Conservation (phyloP, 495 filamentous ascomycete species). For the Amorphotheca resinae region DNA sequence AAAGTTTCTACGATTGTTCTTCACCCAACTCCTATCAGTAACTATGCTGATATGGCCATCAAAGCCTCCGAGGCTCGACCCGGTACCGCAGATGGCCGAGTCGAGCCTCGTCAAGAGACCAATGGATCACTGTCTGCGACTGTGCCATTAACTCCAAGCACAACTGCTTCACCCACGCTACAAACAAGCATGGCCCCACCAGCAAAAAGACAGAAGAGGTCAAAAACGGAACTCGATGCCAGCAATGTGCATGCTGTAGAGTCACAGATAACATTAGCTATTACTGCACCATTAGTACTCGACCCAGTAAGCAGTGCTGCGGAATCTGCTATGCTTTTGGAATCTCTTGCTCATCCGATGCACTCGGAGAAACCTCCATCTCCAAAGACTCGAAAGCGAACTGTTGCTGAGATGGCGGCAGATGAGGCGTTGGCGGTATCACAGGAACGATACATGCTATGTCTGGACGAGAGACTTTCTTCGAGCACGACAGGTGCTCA, state of each 20-base stretch:
- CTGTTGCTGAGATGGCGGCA: conserved; percentile 82
- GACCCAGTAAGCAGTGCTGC: conserved; percentile 56
- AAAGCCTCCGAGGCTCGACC: conserved; percentile 26
- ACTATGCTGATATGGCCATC: conserved; percentile 61
- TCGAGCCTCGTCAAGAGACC: conserved; percentile 23
- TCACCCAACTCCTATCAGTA: conserved; percentile 64
- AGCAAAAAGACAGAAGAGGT: conserved; percentile 54
- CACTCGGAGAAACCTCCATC: conserved; percentile 64
- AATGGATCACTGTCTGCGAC: conserved; percentile 36
- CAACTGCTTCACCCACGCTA: conserved; percentile 49
- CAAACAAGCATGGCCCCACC: conserved; percentile 40
- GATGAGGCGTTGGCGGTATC: conserved; percentile 85
- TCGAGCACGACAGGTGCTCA: conserved; percentile 39
- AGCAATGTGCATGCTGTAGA: conserved; percentile 62
- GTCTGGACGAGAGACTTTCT: conserved; percentile 74
- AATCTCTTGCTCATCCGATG: conserved; percentile 58
- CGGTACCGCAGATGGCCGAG: conserved; percentile 21
- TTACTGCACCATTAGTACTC: conserved; percentile 62
- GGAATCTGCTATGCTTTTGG: conserved; percentile 54
- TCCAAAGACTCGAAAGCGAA: conserved; percentile 85
- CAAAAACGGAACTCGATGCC: conserved; percentile 61
- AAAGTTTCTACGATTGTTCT: conserved; percentile 69
- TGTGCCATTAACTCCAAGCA: conserved; percentile 49
- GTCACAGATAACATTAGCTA: conserved; percentile 52
- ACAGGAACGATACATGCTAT: conserved; percentile 83